phyloP scores from a whole-genome alignment of 2,329 filamentous ascomycete genomes.

The Colletotrichum coccodes region DNA sequence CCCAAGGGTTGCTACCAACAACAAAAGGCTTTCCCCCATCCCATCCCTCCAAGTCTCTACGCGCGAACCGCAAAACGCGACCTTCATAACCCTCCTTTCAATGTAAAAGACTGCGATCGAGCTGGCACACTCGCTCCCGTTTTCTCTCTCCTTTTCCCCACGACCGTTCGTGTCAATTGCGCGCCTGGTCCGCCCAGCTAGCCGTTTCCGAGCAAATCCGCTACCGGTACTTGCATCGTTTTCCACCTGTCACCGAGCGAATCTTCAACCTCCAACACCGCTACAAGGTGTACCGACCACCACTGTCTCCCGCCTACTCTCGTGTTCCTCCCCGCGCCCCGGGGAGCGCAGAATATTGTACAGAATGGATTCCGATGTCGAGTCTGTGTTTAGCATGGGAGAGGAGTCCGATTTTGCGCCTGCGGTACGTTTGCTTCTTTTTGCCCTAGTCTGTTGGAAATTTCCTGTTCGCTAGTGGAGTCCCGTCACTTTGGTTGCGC shows the following conservation, averaged over 20 bases:
- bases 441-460: not conserved
- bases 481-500: not conserved
- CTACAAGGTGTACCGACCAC: slow-evolving; percentile 10
- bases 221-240: not conserved
- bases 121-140: slow-evolving; percentile 29
- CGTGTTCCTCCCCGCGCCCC: slow-evolving; percentile 18
- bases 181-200: slow-evolving; percentile 30
- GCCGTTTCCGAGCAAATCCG: slow-evolving; percentile 15
- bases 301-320: slow-evolving; percentile 7
- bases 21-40: slow-evolving; percentile 23
- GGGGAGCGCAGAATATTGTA: slow-evolving; percentile 26
- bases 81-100: slow-evolving; percentile 11
- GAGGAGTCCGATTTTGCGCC: slow-evolving; percentile 54
- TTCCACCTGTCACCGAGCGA: slow-evolving; percentile 1
- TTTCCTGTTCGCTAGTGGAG: slow-evolving; percentile 6
- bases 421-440: slow-evolving; percentile 43
- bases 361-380: slow-evolving; percentile 69
- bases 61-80: slow-evolving; percentile 11
- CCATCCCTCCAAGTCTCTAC: not conserved
- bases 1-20: slow-evolving; percentile 34
- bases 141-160: slow-evolving; percentile 14
- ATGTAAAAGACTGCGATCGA: slow-evolving; percentile 27
- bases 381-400: slow-evolving; percentile 48
- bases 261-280: not conserved
- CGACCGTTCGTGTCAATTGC: slow-evolving; percentile 26